Conservation (phyloP, 805 yeast genomes). For the Hanseniaspora meyeri region DNA sequence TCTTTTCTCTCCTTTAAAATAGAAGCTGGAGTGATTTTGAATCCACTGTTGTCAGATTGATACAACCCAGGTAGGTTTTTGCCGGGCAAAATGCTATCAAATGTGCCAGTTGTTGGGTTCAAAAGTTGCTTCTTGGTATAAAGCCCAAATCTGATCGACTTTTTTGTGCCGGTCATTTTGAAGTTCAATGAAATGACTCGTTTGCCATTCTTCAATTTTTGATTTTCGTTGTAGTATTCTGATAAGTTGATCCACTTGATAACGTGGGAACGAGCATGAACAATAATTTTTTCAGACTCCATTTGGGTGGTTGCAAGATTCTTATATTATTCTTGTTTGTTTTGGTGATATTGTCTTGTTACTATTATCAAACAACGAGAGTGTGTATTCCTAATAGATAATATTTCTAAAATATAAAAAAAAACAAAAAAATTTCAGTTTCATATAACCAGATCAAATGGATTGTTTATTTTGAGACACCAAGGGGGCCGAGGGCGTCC, state of each 20-base stretch:
- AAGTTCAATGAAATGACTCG: conserved; percentile 36
- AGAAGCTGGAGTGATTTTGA: conserved; percentile 4
- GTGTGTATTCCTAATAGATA: too few species aligned
- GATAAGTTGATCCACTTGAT: conserved; percentile 84
- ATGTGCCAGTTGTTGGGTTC: conserved; percentile 14
- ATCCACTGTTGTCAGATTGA: not conserved
- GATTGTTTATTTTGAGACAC: too few species aligned
- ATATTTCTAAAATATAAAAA: too few species aligned
- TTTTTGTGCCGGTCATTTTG: conserved; percentile 62
- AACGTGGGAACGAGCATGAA: conserved; percentile 77
- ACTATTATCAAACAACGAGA: too few species aligned
- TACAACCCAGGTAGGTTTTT: conserved; percentile 1
- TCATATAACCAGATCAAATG: not conserved
- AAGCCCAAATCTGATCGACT: conserved; percentile 37
- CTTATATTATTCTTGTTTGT: too few species aligned
- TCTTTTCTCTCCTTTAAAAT: conserved; percentile 5
- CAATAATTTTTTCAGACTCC: conserved; percentile 76
- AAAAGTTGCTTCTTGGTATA: conserved; percentile 21
- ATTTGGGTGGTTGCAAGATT: not conserved
- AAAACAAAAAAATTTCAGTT: not conserved
- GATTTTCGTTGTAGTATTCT: conserved; percentile 1
- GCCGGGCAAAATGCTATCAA: not conserved
- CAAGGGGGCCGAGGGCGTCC: too few species aligned
- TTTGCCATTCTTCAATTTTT: not conserved
- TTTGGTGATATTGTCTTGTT: too few species aligned